Base-by-base conservation (phyloP, 2,329 filamentous ascomycete species). In the Malbranchea cinnamomea region DNA sequence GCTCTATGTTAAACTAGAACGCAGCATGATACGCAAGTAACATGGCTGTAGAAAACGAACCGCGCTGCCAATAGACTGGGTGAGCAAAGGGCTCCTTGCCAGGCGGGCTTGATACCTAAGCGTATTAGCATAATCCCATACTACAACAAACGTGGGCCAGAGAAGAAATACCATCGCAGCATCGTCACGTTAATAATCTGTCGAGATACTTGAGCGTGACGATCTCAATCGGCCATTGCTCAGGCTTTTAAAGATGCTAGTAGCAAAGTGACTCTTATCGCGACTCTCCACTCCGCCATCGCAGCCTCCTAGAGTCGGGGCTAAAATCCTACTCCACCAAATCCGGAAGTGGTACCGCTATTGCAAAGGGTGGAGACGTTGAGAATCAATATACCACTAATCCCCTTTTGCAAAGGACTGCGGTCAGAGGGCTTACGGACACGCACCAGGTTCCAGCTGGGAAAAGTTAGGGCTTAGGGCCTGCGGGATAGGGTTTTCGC, bases 31-130 rank as follows among this genome's bases (percentile, higher is more conserved):
- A n/a, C n/a, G n/a, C n/a, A 13, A 6, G 2, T 2, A 17, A 13
- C 4, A 23, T 17, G 16, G 18, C 14, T 10, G 19, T 4, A 20
- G 6, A 3, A 8, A 9, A 43, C 55, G 28, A 54, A 74, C 69
- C 28, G 82, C 79, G 22, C 87, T 94, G 33, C 84, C 92, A 45
- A 93, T 62, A 52, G 78, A 81, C 64, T 93, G 83, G 7, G 87
- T 95, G 48, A 94, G 71, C 44, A 95, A 64, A 36, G 87, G 87
- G 49, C 80, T 72, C 47, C 74, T 70, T 44, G 78, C 76, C 52
- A 94, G 67, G 56, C 73, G 79, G 49, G 72, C 66, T 59, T 91
- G 83, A 63, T 95, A 95, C 84, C 85, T 74, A 43, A 6, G 28
- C 24, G 13, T 11, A 25, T 23, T 22, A 32, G 34, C 6, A 35